Base-by-base conservation (phyloP, 1,284 basidiomycete genomes). In the Fomes fomentarius region DNA sequence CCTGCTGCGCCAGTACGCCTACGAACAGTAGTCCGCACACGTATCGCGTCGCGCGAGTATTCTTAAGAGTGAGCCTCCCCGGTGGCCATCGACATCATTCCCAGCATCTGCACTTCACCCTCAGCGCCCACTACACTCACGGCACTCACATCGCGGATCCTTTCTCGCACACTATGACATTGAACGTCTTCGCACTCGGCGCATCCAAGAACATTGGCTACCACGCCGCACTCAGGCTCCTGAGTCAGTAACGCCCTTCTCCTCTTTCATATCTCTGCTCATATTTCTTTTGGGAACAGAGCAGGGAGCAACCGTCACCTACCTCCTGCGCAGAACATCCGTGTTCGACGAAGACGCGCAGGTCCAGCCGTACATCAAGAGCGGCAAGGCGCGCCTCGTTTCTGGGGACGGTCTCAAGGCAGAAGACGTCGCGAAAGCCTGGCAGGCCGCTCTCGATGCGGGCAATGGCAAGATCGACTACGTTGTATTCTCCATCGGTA, bases 131-230 rank as follows among this genome's bases (percentile, higher is more conserved):
- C 28, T 30, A 6, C 28, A 30, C 12, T 12, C 28, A 30, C 28
- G 12, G 28, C 28, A 30, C 7, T 30, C 28, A 6, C 12, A 6
- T 30, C 6, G 6, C 28, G 7, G 21, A 25, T 30, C 28, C 28
- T 30, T 12, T 30, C 6, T 30, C 28, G 7, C 26, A 25, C 39
- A 60, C 39, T 47, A 74, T 75, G n/a, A n/a, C n/a, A n/a, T n/a
- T n/a, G 74, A 70, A 75, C 53, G 68, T 71, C 24, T 70, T 83
- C 50, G 68, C 74, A 14, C 72, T 88, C n/a, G 85, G 85, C 37
- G 84, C 76, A 7, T 88, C 86, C 10, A 76, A 78, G 47, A 85
- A 86, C 68, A 84, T 85, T 56, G 85, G 85, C 3, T 87, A 85
- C 69, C 72, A 73, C 54, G 66, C 84, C 37, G 71, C 79, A 1